Evolutionary conservation across 129 eudicot genomes (phyloP).

Genomic region (Lonicera japonica): DNA sequence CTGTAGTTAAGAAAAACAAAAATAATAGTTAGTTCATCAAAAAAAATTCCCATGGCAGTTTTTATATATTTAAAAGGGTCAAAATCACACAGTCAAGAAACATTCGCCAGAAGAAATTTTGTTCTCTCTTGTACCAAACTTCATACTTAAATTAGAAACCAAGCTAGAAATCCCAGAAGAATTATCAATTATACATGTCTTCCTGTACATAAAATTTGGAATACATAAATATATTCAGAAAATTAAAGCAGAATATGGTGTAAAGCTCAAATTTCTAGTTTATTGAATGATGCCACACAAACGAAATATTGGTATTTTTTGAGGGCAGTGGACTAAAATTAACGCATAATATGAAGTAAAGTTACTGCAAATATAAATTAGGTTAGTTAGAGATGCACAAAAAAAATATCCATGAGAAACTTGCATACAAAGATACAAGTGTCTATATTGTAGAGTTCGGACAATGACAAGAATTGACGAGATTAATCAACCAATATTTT

Average conservation of each 20-base stretch:
- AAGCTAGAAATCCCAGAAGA: not conserved
- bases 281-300: too few relatives aligned
- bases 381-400: not conserved
- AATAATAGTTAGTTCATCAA: not conserved
- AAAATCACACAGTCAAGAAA: not conserved
- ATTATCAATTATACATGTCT: not conserved
- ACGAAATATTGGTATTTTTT: too few relatives aligned
- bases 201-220: not conserved
- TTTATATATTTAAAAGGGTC: not conserved
- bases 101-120: not conserved
- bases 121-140: too few relatives aligned
- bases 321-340: too few relatives aligned
- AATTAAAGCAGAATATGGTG: not conserved
- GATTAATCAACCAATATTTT: too few relatives aligned
- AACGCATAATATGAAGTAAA: not conserved
- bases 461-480: too few relatives aligned
- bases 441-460: too few relatives aligned
- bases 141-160: too few relatives aligned
- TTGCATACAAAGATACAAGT: too few relatives aligned
- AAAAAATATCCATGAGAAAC: too few relatives aligned
- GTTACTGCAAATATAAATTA: not conserved
- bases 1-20: constrained; percentile 33
- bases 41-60: not conserved
- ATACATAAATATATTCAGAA: not conserved
- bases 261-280: too few relatives aligned